Percentiles rank a stretch among this genome's conserved stretches.
Conservation (phyloP, 2,329 filamentous ascomycete species). For the Fusarium mundagurra region DNA sequence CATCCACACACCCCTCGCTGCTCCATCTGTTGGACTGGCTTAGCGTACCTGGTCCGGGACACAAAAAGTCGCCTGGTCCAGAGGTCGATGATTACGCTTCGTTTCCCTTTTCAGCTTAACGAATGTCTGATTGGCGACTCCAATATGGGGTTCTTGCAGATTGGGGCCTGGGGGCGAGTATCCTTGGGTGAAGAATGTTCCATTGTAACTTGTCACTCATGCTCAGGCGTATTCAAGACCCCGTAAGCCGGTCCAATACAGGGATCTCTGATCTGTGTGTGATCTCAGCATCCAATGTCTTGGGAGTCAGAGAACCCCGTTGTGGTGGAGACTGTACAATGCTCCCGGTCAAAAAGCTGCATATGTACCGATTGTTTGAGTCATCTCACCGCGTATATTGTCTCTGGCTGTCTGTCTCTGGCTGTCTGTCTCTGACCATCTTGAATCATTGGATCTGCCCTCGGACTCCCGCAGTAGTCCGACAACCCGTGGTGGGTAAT, state of each 20-base stretch:
- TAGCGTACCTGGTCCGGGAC: conserved; percentile 31
- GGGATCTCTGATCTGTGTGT: neutral
- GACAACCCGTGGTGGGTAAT: conserved; percentile 27
- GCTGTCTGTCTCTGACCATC: neutral
- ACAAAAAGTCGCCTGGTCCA: conserved; percentile 22
- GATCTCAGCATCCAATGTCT: neutral
- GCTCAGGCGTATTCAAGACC: neutral
- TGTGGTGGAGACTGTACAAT: neutral
- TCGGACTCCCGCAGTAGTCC: conserved; percentile 38
- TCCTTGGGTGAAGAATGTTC: neutral
- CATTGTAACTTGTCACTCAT: neutral
- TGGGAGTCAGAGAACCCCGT: neutral
- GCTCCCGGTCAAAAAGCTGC: neutral
- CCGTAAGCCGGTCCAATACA: neutral
- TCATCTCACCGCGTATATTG: conserved; percentile 24
- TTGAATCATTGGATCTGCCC: neutral
- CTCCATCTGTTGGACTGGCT: conserved; percentile 10
- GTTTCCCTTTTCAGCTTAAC: conserved; percentile 18
- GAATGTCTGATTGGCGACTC: conserved; percentile 12
- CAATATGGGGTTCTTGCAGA: neutral
- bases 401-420: conserved; percentile 6
- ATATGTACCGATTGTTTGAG: conserved; percentile 12
- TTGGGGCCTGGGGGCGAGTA: neutral
- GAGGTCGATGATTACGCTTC: neutral
- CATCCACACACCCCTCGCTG: conserved; percentile 4